Evolutionary conservation across 768 basidiomycete genomes (phyloP).

Genomic region (Saitozyma podzolica): DNA sequence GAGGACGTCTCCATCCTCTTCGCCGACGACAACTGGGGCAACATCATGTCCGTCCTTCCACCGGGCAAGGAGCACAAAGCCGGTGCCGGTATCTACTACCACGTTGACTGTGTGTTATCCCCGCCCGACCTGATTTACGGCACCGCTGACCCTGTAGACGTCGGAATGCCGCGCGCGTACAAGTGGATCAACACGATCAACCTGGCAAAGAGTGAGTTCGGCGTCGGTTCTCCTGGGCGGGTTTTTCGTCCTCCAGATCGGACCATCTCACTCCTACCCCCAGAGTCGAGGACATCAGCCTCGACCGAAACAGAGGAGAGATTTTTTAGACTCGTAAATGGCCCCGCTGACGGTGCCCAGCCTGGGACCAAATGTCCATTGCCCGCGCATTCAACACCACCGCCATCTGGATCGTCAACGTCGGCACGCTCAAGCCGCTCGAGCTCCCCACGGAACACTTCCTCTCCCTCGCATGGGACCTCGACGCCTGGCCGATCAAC

Average conservation of each 20-base stretch:
- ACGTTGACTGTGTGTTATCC: slow-evolving; percentile 52
- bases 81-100: slow-evolving; percentile 71
- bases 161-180: slow-evolving; percentile 66
- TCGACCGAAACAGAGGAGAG: too few relatives aligned
- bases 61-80: slow-evolving; percentile 62
- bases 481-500: slow-evolving; percentile 60
- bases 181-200: slow-evolving; percentile 64
- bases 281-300: too few relatives aligned
- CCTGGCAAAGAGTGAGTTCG: slow-evolving; percentile 54
- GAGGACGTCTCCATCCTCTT: slow-evolving; percentile 26
- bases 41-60: slow-evolving; percentile 65
- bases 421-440: slow-evolving; percentile 72
- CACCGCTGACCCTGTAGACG: slow-evolving; percentile 56
- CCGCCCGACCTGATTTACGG: background rate
- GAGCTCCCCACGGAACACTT: slow-evolving; percentile 72
- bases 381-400: slow-evolving; percentile 64
- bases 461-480: slow-evolving; percentile 65
- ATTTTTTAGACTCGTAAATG: background rate
- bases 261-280: too few relatives aligned
- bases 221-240: too few relatives aligned
- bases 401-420: slow-evolving; percentile 70
- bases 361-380: slow-evolving; percentile 70
- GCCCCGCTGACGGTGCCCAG: slow-evolving; percentile 55
- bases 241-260: too few relatives aligned
- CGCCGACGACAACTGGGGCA: slow-evolving; percentile 74